phyloP scores from a whole-genome alignment of 768 basidiomycete species.

The Tylopilus plumbeoviolaceoides region DNA sequence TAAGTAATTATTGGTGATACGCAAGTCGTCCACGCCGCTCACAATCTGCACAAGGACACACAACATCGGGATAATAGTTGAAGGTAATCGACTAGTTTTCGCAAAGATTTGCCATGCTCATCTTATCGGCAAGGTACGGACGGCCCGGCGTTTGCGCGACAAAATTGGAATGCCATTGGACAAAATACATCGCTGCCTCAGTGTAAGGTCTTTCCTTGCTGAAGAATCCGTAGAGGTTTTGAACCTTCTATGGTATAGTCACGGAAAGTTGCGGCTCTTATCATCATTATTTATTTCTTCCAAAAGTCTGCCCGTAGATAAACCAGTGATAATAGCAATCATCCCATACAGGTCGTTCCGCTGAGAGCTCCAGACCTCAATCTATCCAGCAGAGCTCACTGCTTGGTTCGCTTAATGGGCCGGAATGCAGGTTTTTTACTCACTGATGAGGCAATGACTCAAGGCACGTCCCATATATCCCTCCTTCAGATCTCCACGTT shows the following conservation, averaged over 20 bases:
- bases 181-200: constrained; percentile 59
- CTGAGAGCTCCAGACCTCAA: constrained; percentile 10
- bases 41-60: constrained; percentile 43
- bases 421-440: too few relatives aligned
- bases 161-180: too few relatives aligned
- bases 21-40: neutral
- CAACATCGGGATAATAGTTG: constrained; percentile 58
- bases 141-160: constrained; percentile 72
- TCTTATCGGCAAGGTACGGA: constrained; percentile 47
- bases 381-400: constrained; percentile 66
- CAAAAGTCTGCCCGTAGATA: constrained; percentile 54
- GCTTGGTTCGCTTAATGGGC: too few relatives aligned
- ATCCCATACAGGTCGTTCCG: constrained; percentile 42
- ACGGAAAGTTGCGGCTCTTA: constrained; percentile 58
- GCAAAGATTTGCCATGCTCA: constrained; percentile 1
- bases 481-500: constrained; percentile 47
- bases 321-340: constrained; percentile 83
- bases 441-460: constrained; percentile 26
- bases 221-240: neutral
- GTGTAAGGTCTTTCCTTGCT: constrained; percentile 41
- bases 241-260: too few relatives aligned
- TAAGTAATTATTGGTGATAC: constrained; percentile 32
- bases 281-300: constrained; percentile 62
- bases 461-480: constrained; percentile 12
- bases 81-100: constrained; percentile 35